These are phyloP conservation scores for Rhizopogon sp. DNA, from an alignment of 768 basidiomycete species.

Conservation along the genomic window DNA sequence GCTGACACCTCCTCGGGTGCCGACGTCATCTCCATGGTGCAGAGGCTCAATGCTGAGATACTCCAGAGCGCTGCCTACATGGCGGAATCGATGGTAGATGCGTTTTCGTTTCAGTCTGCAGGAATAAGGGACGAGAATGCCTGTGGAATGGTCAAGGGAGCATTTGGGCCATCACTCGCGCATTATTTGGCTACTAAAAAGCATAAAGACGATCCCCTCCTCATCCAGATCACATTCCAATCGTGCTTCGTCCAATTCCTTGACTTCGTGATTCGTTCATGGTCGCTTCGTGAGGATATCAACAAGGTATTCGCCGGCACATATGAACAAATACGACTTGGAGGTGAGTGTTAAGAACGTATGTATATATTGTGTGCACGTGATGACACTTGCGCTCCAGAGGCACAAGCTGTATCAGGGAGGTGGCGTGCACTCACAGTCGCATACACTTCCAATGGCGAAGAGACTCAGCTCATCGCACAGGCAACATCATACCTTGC, in stretches of 20 bases:
- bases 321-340: slow-evolving; percentile 29
- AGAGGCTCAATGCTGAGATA: slow-evolving; percentile 42
- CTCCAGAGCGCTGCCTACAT: slow-evolving; percentile 44
- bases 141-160: slow-evolving; percentile 8
- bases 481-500: background rate
- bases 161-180: slow-evolving; percentile 16
- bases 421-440: slow-evolving; percentile 42
- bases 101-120: slow-evolving; percentile 25
- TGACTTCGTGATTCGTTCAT: slow-evolving; percentile 19
- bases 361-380: background rate
- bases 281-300: slow-evolving; percentile 21
- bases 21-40: slow-evolving; percentile 40
- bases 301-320: slow-evolving; percentile 19
- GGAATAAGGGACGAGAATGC: slow-evolving; percentile 17
- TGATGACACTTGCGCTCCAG: slow-evolving; percentile 16
- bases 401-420: slow-evolving; percentile 41
- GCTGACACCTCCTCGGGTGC: slow-evolving; percentile 39
- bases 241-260: slow-evolving; percentile 21
- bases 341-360: slow-evolving; percentile 24
- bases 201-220: slow-evolving; percentile 28
- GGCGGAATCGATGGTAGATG: slow-evolving; percentile 43
- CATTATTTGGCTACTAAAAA: slow-evolving; percentile 24
- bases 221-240: slow-evolving; percentile 33
- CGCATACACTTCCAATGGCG: slow-evolving; percentile 15
- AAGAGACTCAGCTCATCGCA: background rate